Base-by-base conservation (phyloP, 2,329 filamentous ascomycete genomes). In the Penicillium aurantiogriseum region DNA sequence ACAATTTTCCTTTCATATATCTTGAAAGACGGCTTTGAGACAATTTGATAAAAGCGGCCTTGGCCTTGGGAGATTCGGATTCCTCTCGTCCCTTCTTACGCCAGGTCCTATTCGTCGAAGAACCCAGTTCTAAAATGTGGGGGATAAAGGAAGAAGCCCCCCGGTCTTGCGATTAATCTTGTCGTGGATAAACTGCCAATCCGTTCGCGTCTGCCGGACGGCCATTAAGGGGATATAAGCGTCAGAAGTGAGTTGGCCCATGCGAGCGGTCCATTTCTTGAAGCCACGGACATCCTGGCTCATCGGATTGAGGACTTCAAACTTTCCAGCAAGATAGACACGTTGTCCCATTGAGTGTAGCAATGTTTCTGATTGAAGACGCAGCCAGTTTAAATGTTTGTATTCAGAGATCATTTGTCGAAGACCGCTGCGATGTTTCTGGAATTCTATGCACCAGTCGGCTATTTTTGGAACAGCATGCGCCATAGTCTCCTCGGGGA, bases 341-440 rank as follows among this genome's bases (percentile, higher is more conserved):
- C 57, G 57, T 40, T 44, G 47, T 5, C 59, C 62, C 10, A 67
- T 51, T 11, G 48, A 44, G 45, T 50, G 42, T 21, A 70, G 57
- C 40, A 53, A 64, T 13, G 63, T 55, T 40, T 71, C 67, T 5
- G 60, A 49, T 19, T 53, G 35, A 17, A 72, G 59, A 39, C 68
- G 64, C 43, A 62, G 10, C 69, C 65, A 71, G 36, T 69, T 67
- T 51, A 66, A 40, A 25, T 59, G 36, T 23, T 33, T 57, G 29
- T 66, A 62, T 9, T 17, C 23, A 15, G 13, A 9, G 13, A 56
- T 13, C 23, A 62, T 38, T 9, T 4, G 4, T 19, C 44, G 10
- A 33, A 68, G 49, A 1, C 48, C 50, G 6, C 39, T 51, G 35
- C 60, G 61, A 50, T 60, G 27, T 21, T n/a, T 9, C n/a, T 49